Base-by-base conservation (phyloP, 495 filamentous ascomycete species). In the Amniculicola lignicola region DNA sequence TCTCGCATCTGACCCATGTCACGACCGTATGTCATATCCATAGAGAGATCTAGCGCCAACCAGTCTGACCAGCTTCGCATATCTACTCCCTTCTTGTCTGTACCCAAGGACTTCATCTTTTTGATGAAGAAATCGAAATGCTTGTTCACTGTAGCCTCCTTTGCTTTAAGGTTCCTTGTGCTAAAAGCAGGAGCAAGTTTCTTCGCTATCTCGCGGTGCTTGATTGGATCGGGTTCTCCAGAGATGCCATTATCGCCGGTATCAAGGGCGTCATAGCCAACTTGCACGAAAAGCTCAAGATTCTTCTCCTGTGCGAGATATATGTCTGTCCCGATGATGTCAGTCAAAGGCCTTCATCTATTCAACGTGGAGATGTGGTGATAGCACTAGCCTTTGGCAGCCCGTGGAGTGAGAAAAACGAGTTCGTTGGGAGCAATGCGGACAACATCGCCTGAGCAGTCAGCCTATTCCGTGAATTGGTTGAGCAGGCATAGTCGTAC, bases 361-460 rank as follows among this genome's bases (percentile, higher is more conserved):
- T 16, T 27, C 4, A 28, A 28, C 2, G 43, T 4, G 25, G 9
- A n/a, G 4, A 4, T 16, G 10, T 46, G 15, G 23, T 7, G 43
- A n/a, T 16, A 7, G 43, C 2, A n/a, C 43, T 46, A 3, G 31
- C 43, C 43, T 46, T 46, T 49, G 2, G 29, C 27, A 2, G 45
- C 45, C 31, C 22, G 27, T 18, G 27, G 28, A 3, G 31, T 49
- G 10, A 24, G 16, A 16, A 49, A 49, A 4, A 37, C 45, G 27
- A 49, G 45, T 16, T 49, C 31, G 18, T 49, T 49, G 31, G 45
- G 31, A 35, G 45, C 45, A 37, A 49, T 49, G 15, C 45, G 45
- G 45, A 49, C 45, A 37, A 49, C 18, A 46, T 49, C 28, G 45
- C 45, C 31, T 37, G 45, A 31, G 16, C n/a, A 5, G 15, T 46